phyloP scores from a whole-genome alignment of 331 rosid species.

The Cydonia oblonga region DNA sequence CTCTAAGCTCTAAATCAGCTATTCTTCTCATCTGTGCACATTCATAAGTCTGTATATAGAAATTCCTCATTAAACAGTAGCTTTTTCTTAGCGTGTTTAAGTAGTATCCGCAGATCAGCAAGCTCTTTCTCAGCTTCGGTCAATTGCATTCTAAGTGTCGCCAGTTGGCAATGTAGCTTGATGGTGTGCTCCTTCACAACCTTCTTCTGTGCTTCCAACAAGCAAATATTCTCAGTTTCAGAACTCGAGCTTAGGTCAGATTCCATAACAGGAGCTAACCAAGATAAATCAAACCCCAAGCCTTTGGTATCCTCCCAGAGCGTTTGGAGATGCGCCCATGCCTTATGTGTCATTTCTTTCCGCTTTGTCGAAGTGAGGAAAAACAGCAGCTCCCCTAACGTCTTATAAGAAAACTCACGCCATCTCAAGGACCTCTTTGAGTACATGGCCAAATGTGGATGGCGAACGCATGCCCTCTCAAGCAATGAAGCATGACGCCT shows the following conservation, averaged over 20 bases:
- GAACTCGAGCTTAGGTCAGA: background rate
- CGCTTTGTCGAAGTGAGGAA: constrained; percentile 4
- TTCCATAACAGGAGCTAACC: background rate
- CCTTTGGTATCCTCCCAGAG: constrained; percentile 5
- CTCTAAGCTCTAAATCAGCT: background rate
- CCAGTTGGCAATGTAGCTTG: constrained; percentile 2
- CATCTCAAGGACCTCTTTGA: background rate
- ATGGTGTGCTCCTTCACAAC: background rate
- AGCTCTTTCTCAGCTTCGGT: background rate
- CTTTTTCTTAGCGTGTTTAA: background rate
- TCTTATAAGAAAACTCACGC: constrained; percentile 2
- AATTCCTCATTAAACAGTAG: background rate
- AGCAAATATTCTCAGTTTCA: background rate
- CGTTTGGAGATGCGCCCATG: background rate
- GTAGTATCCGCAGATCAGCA: background rate
- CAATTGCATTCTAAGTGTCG: background rate
- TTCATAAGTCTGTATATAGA: background rate
- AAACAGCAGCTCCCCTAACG: constrained; percentile 6
- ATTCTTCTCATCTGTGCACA: background rate
- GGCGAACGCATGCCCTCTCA: constrained; percentile 2
- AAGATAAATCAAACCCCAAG: constrained; percentile 4
- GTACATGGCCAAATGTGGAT: background rate
- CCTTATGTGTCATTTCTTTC: background rate
- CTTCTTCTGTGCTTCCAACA: background rate
- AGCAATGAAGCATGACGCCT: background rate